phyloP scores from a whole-genome alignment of 345 rosid genomes.

The Eucalyptus viminalis region DNA sequence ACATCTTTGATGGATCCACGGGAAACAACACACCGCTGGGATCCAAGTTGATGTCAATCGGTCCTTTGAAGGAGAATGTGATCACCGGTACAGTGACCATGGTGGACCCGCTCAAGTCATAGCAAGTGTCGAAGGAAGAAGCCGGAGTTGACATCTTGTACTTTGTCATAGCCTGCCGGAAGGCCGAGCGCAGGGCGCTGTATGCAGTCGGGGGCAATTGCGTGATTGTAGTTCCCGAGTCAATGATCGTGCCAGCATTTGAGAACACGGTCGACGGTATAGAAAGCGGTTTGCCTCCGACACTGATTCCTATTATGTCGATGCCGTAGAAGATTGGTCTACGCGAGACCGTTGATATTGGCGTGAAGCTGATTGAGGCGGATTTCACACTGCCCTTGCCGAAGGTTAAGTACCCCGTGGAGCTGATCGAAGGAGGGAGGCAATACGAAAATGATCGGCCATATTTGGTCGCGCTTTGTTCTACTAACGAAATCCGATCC shows the following conservation, averaged over 20 bases:
- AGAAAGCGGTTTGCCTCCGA: background rate
- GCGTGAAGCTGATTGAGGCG: background rate
- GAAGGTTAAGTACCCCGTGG: background rate
- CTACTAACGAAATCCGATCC: background rate
- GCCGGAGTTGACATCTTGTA: background rate
- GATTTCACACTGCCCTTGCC: background rate
- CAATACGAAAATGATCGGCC: constrained; percentile 9
- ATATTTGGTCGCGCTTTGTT: background rate
- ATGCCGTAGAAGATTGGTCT: background rate
- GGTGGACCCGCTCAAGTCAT: background rate
- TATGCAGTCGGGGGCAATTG: background rate
- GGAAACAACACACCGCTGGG: background rate
- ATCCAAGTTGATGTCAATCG: background rate
- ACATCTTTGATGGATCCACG: background rate
- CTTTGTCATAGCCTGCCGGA: background rate
- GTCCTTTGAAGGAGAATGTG: background rate
- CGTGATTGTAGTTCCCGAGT: background rate
- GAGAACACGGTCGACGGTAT: background rate
- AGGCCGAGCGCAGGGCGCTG: background rate
- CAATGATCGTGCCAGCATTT: background rate
- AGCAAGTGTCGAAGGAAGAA: background rate
- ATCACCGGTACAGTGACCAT: background rate
- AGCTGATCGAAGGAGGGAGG: constrained; percentile 2
- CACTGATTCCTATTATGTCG: background rate
- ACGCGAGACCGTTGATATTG: background rate